phyloP scores from a whole-genome alignment of 2,329 filamentous ascomycete species.

The Verticillium albo-atrum region DNA sequence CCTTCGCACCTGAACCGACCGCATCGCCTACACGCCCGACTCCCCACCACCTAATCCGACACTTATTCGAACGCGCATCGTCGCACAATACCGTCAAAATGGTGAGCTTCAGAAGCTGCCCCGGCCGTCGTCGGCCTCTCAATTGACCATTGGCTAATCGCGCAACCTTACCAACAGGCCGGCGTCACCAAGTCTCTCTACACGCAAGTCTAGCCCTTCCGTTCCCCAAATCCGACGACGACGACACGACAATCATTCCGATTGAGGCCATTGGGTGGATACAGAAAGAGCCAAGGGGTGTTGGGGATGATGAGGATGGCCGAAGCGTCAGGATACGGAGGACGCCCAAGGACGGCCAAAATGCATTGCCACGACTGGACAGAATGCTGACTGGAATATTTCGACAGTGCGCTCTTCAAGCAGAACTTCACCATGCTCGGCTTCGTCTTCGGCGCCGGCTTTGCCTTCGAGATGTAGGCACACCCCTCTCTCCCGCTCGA shows the following conservation, averaged over 20 bases:
- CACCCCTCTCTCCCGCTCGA: constrained; percentile 3
- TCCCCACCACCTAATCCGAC: constrained; percentile 1
- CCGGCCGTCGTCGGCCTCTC: not conserved
- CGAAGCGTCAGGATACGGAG: not conserved
- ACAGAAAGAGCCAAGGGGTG: not conserved
- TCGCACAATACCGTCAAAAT: constrained; percentile 22
- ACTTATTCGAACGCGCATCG: constrained; percentile 5
- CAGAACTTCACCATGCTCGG: constrained; percentile 85
- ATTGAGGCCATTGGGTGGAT: not conserved
- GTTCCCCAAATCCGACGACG: not conserved
- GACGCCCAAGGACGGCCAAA: not conserved
- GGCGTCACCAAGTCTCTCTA: constrained; percentile 29
- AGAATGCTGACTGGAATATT: not conserved
- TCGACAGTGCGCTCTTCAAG: constrained; percentile 56
- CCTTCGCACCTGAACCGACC: not conserved
- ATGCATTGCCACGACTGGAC: not conserved
- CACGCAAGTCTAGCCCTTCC: constrained; percentile 27
- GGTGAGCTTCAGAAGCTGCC: constrained; percentile 21
- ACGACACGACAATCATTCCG: not conserved
- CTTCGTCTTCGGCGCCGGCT: constrained; percentile 80
- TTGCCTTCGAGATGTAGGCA: constrained; percentile 89
- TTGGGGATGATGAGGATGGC: not conserved
- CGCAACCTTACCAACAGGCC: constrained; percentile 26
- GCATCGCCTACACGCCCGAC: not conserved
- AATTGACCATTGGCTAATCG: constrained; percentile 25